phyloP scores from a whole-genome alignment of 306 rosid species.

The Biancaea sappan region DNA sequence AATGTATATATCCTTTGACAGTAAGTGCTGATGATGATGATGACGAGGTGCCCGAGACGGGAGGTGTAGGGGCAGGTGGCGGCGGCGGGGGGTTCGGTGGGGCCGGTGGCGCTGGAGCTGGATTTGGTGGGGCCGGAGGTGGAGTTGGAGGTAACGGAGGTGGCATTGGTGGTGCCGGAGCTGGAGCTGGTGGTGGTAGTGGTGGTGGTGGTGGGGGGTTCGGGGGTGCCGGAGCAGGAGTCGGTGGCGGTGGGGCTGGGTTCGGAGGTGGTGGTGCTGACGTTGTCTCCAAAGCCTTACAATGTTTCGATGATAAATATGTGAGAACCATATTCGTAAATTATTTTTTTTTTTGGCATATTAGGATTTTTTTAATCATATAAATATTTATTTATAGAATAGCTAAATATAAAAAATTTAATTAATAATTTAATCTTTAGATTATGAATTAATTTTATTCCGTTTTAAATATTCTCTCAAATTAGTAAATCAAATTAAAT shows the following conservation, averaged over 20 bases:
- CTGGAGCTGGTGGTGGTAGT: background rate
- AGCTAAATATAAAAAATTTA: too few relatives aligned
- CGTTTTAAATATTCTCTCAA: too few relatives aligned
- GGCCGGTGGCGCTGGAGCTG: background rate
- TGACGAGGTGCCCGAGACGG: conserved; percentile 35
- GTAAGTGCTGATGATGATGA: conserved; percentile 49
- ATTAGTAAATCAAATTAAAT: too few relatives aligned
- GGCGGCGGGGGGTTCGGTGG: background rate
- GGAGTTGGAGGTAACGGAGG: conserved; percentile 20
- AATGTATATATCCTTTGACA: conserved; percentile 32
- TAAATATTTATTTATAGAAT: too few relatives aligned
- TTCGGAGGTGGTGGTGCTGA: background rate
- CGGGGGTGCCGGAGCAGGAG: background rate
- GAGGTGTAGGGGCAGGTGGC: background rate
- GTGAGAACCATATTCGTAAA: conserved; percentile 43
- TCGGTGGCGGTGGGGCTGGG: background rate
- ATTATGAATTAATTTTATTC: too few relatives aligned
- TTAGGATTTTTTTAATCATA: too few relatives aligned
- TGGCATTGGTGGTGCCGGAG: background rate
- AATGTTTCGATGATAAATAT: conserved; percentile 76
- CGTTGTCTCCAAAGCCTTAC: conserved; percentile 72
- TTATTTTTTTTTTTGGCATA: too few relatives aligned
- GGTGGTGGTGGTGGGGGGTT: background rate
- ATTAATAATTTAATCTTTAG: too few relatives aligned
- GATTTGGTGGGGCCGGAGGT: background rate